Conservation (phyloP, 805 yeast genomes). For the Saccharomycopsis amapae region DNA sequence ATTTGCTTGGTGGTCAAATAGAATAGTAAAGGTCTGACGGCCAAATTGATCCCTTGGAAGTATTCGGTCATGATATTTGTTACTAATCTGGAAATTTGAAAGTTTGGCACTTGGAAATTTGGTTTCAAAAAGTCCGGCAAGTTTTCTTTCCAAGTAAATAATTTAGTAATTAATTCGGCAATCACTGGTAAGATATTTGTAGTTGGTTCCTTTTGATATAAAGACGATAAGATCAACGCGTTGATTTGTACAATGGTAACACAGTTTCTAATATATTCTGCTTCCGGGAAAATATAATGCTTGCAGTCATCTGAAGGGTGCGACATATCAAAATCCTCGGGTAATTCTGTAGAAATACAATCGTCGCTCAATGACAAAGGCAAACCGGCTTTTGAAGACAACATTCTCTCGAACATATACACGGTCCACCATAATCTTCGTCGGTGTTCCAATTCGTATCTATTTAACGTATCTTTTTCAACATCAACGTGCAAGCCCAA, state of each 20-base stretch:
- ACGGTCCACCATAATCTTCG: conserved; percentile 84
- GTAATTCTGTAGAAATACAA: conserved; percentile 71
- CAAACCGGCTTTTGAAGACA: conserved; percentile 74
- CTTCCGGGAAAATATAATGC: conserved; percentile 68
- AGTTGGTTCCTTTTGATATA: conserved; percentile 71
- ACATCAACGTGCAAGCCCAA: conserved; percentile 81
- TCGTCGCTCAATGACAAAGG: conserved; percentile 76
- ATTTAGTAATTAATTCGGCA: conserved; percentile 58
- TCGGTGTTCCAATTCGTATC: conserved; percentile 73
- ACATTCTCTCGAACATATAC: conserved; percentile 76
- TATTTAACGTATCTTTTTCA: conserved; percentile 56
- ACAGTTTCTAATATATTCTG: conserved; percentile 69
- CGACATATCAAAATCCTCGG: conserved; percentile 62
- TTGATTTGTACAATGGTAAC: conserved; percentile 74
- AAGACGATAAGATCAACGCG: conserved; percentile 59
- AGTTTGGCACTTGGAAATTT: conserved; percentile 45
- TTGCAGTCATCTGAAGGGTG: conserved; percentile 53
- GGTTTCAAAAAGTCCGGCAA: conserved; percentile 59
- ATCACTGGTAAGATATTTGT: conserved; percentile 70
- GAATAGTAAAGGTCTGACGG: conserved; percentile 68
- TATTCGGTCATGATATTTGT: conserved; percentile 78
- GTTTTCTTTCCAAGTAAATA: conserved; percentile 59
- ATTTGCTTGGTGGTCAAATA: conserved; percentile 68
- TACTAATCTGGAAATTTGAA: conserved; percentile 55
- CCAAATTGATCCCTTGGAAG: conserved; percentile 74